Evolutionary conservation across 257 asterid species (phyloP).

Genomic region (Craterostigma plantagineum): DNA sequence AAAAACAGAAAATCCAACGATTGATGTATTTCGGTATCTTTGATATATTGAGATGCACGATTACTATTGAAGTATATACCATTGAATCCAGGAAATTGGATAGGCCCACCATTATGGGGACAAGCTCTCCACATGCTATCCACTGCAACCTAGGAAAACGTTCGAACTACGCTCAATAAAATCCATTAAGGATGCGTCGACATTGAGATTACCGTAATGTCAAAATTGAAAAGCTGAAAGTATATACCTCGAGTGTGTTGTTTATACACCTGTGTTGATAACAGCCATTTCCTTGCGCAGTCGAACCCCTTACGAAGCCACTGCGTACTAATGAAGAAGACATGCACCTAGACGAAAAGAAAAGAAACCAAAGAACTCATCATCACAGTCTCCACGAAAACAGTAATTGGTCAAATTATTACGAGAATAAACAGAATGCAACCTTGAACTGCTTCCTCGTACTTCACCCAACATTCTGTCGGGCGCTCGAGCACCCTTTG

Average conservation of each 20-base stretch:
- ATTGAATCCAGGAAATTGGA: slow-evolving; percentile 8
- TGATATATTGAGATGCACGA: neutral
- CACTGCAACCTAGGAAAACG: slow-evolving; percentile 5
- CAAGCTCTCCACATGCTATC: slow-evolving; percentile 8
- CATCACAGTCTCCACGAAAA: neutral
- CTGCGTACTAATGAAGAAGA: slow-evolving; percentile 73
- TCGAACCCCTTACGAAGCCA: slow-evolving; percentile 85
- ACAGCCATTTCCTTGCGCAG: slow-evolving; percentile 88
- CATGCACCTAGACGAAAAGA: slow-evolving; percentile 56
- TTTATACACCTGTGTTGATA: slow-evolving; percentile 73
- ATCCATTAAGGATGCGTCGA: no score
- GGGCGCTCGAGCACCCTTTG: slow-evolving; percentile 88
- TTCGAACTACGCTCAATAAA: neutral
- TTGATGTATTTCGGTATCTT: neutral
- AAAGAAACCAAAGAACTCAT: no score
- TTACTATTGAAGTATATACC: neutral
- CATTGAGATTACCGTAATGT: no score
- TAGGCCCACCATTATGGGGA: slow-evolving; percentile 3
- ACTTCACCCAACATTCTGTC: slow-evolving; percentile 98
- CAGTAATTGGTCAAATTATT: no score
- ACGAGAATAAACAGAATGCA: slow-evolving; percentile 3
- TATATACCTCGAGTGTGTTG: slow-evolving; percentile 57
- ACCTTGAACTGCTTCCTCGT: slow-evolving; percentile 85
- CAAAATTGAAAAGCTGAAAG: no score
- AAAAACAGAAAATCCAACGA: neutral